Base-by-base conservation (phyloP, 208 protist species). In the Balamuthia mandrillaris region DNA sequence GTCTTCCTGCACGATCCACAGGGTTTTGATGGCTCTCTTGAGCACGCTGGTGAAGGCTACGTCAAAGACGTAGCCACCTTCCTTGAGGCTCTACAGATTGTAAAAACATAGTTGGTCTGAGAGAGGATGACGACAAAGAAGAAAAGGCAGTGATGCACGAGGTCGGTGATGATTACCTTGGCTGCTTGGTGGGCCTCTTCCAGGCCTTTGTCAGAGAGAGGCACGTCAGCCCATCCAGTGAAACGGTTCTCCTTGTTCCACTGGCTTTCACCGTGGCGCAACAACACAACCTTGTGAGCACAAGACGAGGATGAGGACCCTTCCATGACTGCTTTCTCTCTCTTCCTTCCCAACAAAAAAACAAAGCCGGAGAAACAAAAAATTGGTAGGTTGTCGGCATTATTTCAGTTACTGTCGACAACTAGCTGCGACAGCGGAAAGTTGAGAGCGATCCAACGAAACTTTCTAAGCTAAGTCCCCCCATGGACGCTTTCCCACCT, bases 221-320 rank as follows among this genome's bases (percentile, higher is more conserved):
- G 77, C 29, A 92, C 89, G 87, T 93, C 91, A 21, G 85, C 84
- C 90, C 90, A 93, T 24, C 91, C 91, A 14, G 90, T 92, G 70
- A 93, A 92, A 29, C 63, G 35, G 51, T 93, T 93, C 51, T 92
- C 86, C 44, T 87, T 61, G 70, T 93, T 93, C 91, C 91, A 93
- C 24, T 16, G 49, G 21, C 42, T 77, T 61, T 93, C 88, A 66
- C 91, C 91, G 52, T 93, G 91, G 56, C 91, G 85, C 10, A 93
- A 35, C 21, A 93, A 81, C 37, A 92, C 85, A 33, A 92, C 18
- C 29, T 54, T 84, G 72, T 74, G 66, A 27, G 74, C 33, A 44
- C 35, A 39, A n/a, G n/a, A n/a, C n/a, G n/a, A n/a, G n/a, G n/a
- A n/a, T n/a, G n/a, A n/a, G n/a, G n/a, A n/a, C 47, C 47, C n/a